Evolutionary conservation across 371 early-diverging fungal species (phyloP).

Genomic region (Mortierella sp.): DNA sequence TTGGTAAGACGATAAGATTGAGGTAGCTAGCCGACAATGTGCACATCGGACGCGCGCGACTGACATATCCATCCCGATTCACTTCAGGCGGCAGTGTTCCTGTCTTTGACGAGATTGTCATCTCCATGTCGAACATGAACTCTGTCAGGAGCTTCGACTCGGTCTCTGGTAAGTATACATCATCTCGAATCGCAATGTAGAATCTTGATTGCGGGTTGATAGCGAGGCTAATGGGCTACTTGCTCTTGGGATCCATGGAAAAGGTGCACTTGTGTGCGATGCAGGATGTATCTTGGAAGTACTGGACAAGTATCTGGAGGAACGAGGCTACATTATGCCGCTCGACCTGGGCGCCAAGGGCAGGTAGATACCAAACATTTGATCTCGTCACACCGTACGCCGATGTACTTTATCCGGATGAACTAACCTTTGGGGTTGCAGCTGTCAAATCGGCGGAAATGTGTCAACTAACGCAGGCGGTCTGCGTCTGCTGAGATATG

Average conservation of each 20-base stretch:
- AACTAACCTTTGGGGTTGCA: constrained; percentile 2
- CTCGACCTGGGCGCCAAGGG: constrained; percentile 96
- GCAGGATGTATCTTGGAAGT: constrained; percentile 91
- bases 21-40: no score
- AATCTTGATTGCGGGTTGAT: neutral
- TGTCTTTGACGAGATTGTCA: constrained; percentile 93
- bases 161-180: constrained; percentile 69
- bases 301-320: constrained; percentile 80
- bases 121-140: constrained; percentile 81
- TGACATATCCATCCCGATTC: no score
- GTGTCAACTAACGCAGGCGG: constrained; percentile 97
- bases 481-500: constrained; percentile 89
- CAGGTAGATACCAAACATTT: constrained; percentile 56
- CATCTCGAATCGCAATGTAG: neutral
- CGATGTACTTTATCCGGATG: no score
- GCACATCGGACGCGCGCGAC: no score
- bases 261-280: constrained; percentile 84
- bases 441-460: constrained; percentile 95
- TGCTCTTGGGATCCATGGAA: no score
- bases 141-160: constrained; percentile 81
- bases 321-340: constrained; percentile 89
- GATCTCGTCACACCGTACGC: neutral
- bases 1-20: constrained; percentile 52
- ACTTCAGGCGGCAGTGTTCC: constrained; percentile 87
- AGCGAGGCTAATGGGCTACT: neutral